Conservation (phyloP, 179 eudicot species). For the Beta macrorhiza region DNA sequence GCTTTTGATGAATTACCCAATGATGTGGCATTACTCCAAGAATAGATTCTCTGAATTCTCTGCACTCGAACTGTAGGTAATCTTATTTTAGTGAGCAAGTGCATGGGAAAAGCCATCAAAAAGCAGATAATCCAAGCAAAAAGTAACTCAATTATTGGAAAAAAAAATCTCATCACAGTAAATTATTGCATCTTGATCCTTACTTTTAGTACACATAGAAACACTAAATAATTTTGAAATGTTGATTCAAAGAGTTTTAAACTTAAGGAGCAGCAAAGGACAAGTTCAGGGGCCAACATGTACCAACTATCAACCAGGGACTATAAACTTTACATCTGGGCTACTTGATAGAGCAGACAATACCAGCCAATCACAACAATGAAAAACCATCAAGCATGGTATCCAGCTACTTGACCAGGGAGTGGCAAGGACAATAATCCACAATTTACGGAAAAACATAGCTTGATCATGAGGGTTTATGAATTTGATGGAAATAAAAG, state of each 20-base stretch:
- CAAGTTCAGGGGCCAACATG: neutral
- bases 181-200: slow-evolving; percentile 9
- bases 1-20: slow-evolving; percentile 59
- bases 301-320: neutral
- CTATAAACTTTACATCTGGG: neutral
- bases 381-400: neutral
- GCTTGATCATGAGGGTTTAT: neutral
- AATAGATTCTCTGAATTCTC: slow-evolving; percentile 94
- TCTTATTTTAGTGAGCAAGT: slow-evolving; percentile 26
- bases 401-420: neutral
- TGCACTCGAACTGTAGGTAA: slow-evolving; percentile 79
- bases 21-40: slow-evolving; percentile 98
- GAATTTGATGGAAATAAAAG: neutral
- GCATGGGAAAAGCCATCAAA: neutral
- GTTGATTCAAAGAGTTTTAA: neutral
- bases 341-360: neutral
- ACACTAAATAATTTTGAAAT: neutral
- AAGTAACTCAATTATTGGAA: neutral
- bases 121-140: neutral
- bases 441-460: neutral
- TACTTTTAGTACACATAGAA: neutral
- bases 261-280: neutral
- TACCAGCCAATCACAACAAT: neutral
- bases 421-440: neutral
- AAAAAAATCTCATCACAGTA: slow-evolving; percentile 2